Percentiles rank a stretch among this genome's conserved stretches.
Evolutionary conservation across 1,139 yeast species (phyloP).

Genomic region (Torulaspora pretoriensis): DNA sequence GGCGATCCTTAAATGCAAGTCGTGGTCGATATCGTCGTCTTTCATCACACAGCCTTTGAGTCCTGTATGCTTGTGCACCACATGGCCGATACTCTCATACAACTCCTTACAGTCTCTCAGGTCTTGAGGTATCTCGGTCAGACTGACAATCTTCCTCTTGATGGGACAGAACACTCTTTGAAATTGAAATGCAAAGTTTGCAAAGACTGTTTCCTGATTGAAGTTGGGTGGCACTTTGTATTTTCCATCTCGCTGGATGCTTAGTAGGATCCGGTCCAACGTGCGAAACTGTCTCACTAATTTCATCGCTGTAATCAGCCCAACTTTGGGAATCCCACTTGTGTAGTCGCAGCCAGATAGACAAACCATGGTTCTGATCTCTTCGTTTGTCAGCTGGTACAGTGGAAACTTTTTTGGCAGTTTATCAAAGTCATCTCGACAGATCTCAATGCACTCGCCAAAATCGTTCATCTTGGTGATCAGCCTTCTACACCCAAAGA

Average conservation of each 20-base stretch:
- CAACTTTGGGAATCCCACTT: slow-evolving; percentile 76
- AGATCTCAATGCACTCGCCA: slow-evolving; percentile 71
- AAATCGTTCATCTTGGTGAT: slow-evolving; percentile 77
- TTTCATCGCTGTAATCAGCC: slow-evolving; percentile 70
- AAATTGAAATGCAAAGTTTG: slow-evolving; percentile 75
- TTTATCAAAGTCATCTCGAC: slow-evolving; percentile 49
- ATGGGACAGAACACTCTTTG: slow-evolving; percentile 82
- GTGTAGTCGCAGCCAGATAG: slow-evolving; percentile 96
- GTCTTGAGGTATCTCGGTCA: slow-evolving; percentile 53
- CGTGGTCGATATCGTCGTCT: slow-evolving; percentile 38
- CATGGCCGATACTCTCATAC: slow-evolving; percentile 61
- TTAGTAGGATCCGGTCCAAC: slow-evolving; percentile 53
- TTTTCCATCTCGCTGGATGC: slow-evolving; percentile 62
- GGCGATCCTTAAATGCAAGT: slow-evolving; percentile 55
- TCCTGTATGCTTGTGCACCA: slow-evolving; percentile 20
- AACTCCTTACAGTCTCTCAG: slow-evolving; percentile 39
- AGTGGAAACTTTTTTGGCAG: slow-evolving; percentile 44
- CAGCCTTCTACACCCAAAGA: slow-evolving; percentile 77
- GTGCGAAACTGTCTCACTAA: slow-evolving; percentile 50
- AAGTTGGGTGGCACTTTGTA: slow-evolving; percentile 53
- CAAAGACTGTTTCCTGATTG: slow-evolving; percentile 56
- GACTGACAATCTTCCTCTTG: slow-evolving; percentile 45
- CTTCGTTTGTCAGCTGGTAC: slow-evolving; percentile 47
- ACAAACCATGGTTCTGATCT: slow-evolving; percentile 74
- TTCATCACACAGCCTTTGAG: slow-evolving; percentile 30